Conservation (phyloP, 768 basidiomycete genomes). For the Porphyrellus cyaneotinctus region DNA sequence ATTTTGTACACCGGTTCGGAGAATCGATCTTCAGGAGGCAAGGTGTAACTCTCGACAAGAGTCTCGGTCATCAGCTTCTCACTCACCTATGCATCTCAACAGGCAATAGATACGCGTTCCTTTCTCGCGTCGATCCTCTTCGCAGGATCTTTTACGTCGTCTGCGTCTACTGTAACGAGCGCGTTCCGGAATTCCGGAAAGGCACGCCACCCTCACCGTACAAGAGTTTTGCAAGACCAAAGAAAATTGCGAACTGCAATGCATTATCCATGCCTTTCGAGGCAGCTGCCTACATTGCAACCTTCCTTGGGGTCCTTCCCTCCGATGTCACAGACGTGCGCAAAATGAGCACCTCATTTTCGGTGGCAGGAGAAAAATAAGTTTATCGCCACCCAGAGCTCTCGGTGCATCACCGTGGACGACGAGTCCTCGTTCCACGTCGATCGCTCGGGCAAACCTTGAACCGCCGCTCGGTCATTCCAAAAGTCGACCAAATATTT, state of each 20-base stretch:
- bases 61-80: background rate
- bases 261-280: background rate
- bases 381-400: conserved; percentile 4
- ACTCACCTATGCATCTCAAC: background rate
- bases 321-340: background rate
- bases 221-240: conserved; percentile 10
- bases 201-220: conserved; percentile 7
- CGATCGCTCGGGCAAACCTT: conserved; percentile 24
- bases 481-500: conserved; percentile 18
- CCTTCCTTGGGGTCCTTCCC: background rate
- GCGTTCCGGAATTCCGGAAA: conserved; percentile 6
- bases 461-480: conserved; percentile 15
- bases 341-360: conserved; percentile 16
- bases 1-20: background rate
- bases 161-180: conserved; percentile 13
- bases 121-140: background rate
- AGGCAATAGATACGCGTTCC: background rate
- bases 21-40: background rate
- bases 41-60: background rate
- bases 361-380: conserved; percentile 18
- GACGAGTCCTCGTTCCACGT: conserved; percentile 23
- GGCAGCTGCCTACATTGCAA: background rate
- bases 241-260: background rate
- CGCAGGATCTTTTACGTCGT: conserved; percentile 7
- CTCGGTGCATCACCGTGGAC: conserved; percentile 19